Base-by-base conservation (phyloP, 768 basidiomycete genomes). In the Naganishia randhawae region DNA sequence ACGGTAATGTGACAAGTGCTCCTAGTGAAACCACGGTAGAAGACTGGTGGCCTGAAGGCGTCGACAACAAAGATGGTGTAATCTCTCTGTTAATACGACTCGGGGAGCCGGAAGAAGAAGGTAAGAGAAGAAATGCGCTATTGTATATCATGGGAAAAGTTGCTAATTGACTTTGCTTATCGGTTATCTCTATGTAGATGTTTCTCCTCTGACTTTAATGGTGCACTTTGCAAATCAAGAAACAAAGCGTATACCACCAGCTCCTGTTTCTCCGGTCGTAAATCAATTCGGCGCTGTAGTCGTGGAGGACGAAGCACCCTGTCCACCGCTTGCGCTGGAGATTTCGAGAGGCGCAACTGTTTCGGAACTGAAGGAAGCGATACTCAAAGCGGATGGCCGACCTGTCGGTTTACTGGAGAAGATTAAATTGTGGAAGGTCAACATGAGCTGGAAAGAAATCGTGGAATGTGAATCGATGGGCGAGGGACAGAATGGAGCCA, bases 391-490 rank as follows among this genome's bases (percentile, higher is more conserved):
- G 8, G 72, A 74, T 39, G 74, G 74, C 1, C 62, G 74, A 33
- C 65, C 69, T 14, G 57, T 25, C 1, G 45, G 61, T 2, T 27
- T 57, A 65, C 48, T 50, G 10, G 73, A 72, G 29, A 69, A 72
- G 42, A 68, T 77, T 14, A 64, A 73, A 3, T 33, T 76, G 42
- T 79, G 78, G 78, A 67, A 72, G 27, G 76, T 79, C 13, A 75
- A 74, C n/a, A 75, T 79, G 76, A 74, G 69, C 19, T 71, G 75
- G 53, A 73, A 71, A 27, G 75, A 79, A 70, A 76, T 79, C 71
- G 55, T 72, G 7, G 74, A 76, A 22, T 76, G 76, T 63, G 74
- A 77, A 41, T 67, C 74, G 57, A 50, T 73, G 37, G 78, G 76
- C 10, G 73, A 76, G 7, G 64, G 77, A 32, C 76, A 74, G 62